Evolutionary conservation across 2,329 filamentous ascomycete species (phyloP), one percentile per base, ranked within the genome.

Genomic region (Clonostachys chloroleuca): DNA sequence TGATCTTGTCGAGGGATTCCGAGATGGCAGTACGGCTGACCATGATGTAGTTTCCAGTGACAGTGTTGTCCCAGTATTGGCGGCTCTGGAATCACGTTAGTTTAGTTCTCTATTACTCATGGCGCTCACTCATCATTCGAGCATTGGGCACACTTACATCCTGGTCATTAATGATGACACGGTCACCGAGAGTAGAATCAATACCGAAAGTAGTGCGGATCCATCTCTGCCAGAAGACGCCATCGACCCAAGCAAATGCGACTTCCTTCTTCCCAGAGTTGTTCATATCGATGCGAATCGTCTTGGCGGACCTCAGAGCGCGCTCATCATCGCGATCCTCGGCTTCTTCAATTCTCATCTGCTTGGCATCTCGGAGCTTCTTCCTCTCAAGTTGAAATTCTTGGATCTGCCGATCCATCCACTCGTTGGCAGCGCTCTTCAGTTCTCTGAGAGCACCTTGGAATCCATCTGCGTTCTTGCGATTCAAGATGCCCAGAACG

Each of bases 151-250:
- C 50, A 77, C 89, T 86, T 75, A 95, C 91, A 66, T 95, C 91
- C 74, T 97, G 89, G 58, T 99, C 94, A 56, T 96, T 96, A 69
- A 99, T 94, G 49, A 99, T 87, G 47, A 99, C 89, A 52, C 89
- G 83, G 66, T 97, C 94, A 43, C 92, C 92, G 52, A 94, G 84
- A 60, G 80, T 84, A 51, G 94, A 84, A 57, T 95, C 88, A 55
- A 97, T 87, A 47, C 92, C 92, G 61, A 95, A 99, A 0, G 92
- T 96, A n/a, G 86, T 92, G 55, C 87, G 81, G 54, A 99, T 83
- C 94, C 94, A 99, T 52, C 92, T 82, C 67, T 97, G 92, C 94
- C 94, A 99, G 67, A 97, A 97, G 8, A 89, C 81, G 44, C 92
- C 91, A 63, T 99, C 94, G 12, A 97, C 90, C 94, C 94, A 99